phyloP scores from a whole-genome alignment of 1,284 basidiomycete genomes.

The Sphaerobolus stellatus region DNA sequence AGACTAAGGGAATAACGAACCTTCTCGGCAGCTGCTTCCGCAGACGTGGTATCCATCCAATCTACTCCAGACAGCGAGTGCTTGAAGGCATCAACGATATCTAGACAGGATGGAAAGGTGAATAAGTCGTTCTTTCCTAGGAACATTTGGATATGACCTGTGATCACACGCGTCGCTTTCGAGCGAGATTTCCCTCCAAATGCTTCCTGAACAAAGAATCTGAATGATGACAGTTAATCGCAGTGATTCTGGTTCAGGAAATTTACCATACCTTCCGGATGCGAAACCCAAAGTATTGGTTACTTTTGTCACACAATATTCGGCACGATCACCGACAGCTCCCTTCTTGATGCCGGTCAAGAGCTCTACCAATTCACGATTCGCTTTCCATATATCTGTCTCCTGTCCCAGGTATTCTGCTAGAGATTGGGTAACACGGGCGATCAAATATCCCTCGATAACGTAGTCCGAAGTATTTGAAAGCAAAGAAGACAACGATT shows the following conservation, averaged over 20 bases:
- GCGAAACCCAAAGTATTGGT: conserved; percentile 72
- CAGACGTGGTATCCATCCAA: conserved; percentile 92
- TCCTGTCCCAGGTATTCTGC: conserved; percentile 69
- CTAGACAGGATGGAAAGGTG: conserved; percentile 32
- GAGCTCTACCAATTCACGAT: conserved; percentile 66
- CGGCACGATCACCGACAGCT: conserved; percentile 77
- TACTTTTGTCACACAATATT: conserved; percentile 68
- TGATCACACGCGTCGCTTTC: conserved; percentile 84
- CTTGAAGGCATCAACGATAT: conserved; percentile 86
- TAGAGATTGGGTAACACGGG: conserved; percentile 64
- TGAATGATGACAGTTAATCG: neutral
- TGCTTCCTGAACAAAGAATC: conserved; percentile 82
- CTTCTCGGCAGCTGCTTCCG: conserved; percentile 83
- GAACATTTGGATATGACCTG: conserved; percentile 42
- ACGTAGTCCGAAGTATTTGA: conserved; percentile 67
- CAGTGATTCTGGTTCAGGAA: neutral
- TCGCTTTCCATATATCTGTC: conserved; percentile 75
- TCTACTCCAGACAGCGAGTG: conserved; percentile 71
- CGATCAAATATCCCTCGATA: conserved; percentile 84
- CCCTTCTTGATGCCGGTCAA: conserved; percentile 87
- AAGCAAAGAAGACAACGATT: conserved; percentile 69
- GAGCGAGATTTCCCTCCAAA: conserved; percentile 81
- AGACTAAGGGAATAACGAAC: conserved; percentile 30
- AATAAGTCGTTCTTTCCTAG: neutral
- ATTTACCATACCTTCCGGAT: conserved; percentile 46